Evolutionary conservation across 2,329 filamentous ascomycete species (phyloP).

Genomic region (Epichloe coenophiala): DNA sequence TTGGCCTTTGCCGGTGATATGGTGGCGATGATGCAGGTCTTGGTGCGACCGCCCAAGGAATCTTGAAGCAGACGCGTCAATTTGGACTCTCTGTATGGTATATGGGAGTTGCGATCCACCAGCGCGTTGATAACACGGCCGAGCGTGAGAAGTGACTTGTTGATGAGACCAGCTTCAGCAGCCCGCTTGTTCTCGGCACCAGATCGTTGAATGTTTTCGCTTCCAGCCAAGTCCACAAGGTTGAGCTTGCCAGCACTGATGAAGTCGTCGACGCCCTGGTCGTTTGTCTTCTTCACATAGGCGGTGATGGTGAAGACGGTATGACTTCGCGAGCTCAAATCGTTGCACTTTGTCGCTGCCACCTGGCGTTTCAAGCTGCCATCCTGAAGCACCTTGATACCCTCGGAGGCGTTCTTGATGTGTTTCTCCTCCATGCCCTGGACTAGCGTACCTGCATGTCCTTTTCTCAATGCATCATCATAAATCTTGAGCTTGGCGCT

Average conservation of each 20-base stretch:
- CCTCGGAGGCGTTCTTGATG: constrained; percentile 71
- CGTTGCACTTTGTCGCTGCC: constrained; percentile 99
- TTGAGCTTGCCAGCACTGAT: constrained; percentile 89
- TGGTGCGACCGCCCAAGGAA: constrained; percentile 86
- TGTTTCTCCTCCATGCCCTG: constrained; percentile 97
- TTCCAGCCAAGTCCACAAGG: constrained; percentile 89
- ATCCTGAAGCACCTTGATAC: constrained; percentile 76
- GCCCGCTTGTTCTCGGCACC: constrained; percentile 97
- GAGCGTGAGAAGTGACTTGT: constrained; percentile 90
- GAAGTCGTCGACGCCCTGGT: constrained; percentile 79
- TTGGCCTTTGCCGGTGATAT: constrained; percentile 91
- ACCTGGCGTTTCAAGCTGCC: constrained; percentile 93
- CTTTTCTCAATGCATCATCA: constrained; percentile 77
- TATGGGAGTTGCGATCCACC: constrained; percentile 79
- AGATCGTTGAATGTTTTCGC: constrained; percentile 93
- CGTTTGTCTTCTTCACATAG: constrained; percentile 67
- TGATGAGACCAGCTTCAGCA: constrained; percentile 89
- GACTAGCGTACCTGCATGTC: constrained; percentile 73
- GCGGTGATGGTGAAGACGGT: constrained; percentile 95
- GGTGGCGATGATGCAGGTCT: constrained; percentile 97
- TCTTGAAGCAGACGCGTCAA: constrained; percentile 91
- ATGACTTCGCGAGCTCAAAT: constrained; percentile 90
- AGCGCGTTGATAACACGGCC: constrained; percentile 95
- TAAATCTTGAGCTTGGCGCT: constrained; percentile 84
- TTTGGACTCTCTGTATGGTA: constrained; percentile 88